phyloP scores from a whole-genome alignment of 2,329 filamentous ascomycete species.

The Pezicula neosporulosa region DNA sequence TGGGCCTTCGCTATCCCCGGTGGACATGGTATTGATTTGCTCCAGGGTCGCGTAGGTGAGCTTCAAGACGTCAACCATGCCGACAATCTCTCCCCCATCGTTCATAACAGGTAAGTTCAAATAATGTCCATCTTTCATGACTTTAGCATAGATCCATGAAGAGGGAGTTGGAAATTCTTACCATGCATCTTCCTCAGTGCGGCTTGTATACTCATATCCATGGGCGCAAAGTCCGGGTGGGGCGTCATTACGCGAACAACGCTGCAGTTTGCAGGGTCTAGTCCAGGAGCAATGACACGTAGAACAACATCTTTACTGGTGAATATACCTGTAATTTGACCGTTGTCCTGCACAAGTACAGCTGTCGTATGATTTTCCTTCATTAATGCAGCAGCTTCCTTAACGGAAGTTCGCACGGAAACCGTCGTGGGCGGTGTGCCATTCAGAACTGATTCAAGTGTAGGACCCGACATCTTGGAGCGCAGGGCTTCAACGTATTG shows the following conservation, averaged over 20 bases:
- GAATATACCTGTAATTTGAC: conserved; percentile 97
- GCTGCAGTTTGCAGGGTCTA: conserved; percentile 92
- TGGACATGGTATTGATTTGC: conserved; percentile 94
- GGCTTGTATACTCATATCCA: conserved; percentile 98
- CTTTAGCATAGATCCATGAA: conserved; percentile 13
- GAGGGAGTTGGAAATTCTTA: conserved; percentile 43
- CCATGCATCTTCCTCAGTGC: conserved; percentile 99
- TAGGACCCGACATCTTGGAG: conserved; percentile 96
- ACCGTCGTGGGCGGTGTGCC: conserved; percentile 92
- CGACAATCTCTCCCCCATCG: conserved; percentile 92
- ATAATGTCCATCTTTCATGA: too few species aligned
- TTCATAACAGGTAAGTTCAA: conserved; percentile 47
- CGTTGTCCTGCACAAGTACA: conserved; percentile 92
- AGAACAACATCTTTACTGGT: conserved; percentile 99
- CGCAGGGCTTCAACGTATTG: conserved; percentile 96
- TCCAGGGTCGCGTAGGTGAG: conserved; percentile 97
- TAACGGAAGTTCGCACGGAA: conserved; percentile 92
- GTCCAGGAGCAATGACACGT: conserved; percentile 92
- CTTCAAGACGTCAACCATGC: conserved; percentile 98
- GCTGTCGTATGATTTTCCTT: conserved; percentile 99
- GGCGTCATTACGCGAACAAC: conserved; percentile 99
- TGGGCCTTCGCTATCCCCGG: conserved; percentile 84
- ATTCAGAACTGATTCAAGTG: conserved; percentile 88
- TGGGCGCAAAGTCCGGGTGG: conserved; percentile 95
- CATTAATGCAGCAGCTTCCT: conserved; percentile 93